Evolutionary conservation across 352 stramenopile species (phyloP).

Genomic region (Globisporangium polare): DNA sequence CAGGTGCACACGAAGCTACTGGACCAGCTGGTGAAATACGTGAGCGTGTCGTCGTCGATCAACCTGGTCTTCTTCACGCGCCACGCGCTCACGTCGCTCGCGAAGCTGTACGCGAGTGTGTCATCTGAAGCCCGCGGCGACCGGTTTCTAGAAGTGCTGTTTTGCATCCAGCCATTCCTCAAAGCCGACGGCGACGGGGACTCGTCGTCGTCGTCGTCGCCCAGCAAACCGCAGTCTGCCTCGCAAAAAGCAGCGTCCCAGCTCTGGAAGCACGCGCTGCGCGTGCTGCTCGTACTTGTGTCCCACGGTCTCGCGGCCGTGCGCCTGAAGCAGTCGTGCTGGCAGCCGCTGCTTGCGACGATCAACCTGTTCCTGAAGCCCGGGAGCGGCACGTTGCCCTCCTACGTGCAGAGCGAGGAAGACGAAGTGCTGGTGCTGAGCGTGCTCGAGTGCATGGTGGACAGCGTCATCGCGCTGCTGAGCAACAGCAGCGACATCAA

Average conservation of each 20-base stretch:
- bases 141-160: constrained; percentile 57
- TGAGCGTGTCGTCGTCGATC: constrained; percentile 34
- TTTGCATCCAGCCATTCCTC: constrained; percentile 66
- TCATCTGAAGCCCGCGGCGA: constrained; percentile 44
- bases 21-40: constrained; percentile 68
- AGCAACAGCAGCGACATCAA: constrained; percentile 29
- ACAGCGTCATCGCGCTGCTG: constrained; percentile 59
- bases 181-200: constrained; percentile 24
- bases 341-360: constrained; percentile 54
- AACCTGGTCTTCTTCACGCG: constrained; percentile 77
- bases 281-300: constrained; percentile 67
- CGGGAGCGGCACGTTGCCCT: constrained; percentile 43
- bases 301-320: constrained; percentile 63
- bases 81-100: constrained; percentile 67
- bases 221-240: constrained; percentile 38
- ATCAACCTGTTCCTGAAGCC: constrained; percentile 62
- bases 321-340: constrained; percentile 40
- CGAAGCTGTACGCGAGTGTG: constrained; percentile 72
- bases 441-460: constrained; percentile 71
- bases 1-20: constrained; percentile 60
- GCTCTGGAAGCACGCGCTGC: constrained; percentile 76
- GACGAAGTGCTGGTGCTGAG: constrained; percentile 74
- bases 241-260: constrained; percentile 64
- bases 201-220: constrained; percentile 9
- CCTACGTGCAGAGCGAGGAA: constrained; percentile 64